Conservation (phyloP, 2,329 filamentous ascomycete genomes). For the Penicillium verrucosum region DNA sequence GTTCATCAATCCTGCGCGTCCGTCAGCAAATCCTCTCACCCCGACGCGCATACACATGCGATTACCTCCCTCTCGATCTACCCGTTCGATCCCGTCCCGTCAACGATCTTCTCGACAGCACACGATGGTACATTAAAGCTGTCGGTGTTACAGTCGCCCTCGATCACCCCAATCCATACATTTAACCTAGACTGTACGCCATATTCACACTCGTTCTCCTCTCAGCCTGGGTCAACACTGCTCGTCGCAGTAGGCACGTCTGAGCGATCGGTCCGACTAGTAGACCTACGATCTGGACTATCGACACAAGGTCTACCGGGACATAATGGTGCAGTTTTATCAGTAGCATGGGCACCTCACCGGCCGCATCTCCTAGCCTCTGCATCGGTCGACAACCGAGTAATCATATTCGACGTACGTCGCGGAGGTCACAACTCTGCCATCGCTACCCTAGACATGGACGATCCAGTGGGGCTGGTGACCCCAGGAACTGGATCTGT, state of each 20-base stretch:
- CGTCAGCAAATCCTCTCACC: constrained; percentile 36
- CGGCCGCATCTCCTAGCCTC: constrained; percentile 77
- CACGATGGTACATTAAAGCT: constrained; percentile 48
- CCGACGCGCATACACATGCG: constrained; percentile 44
- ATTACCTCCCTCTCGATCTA: constrained; percentile 49
- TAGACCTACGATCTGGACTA: constrained; percentile 80
- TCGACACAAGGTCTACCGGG: constrained; percentile 69
- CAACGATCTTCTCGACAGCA: constrained; percentile 46
- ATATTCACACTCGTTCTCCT: constrained; percentile 68
- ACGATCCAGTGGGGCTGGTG: constrained; percentile 71
- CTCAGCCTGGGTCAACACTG: constrained; percentile 62
- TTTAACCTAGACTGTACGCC: constrained; percentile 47
- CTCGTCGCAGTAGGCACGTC: constrained; percentile 87
- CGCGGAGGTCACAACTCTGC: constrained; percentile 65
- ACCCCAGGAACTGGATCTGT: constrained; percentile 33
- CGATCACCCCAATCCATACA: constrained; percentile 45
- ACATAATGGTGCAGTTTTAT: constrained; percentile 63
- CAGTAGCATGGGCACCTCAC: constrained; percentile 76
- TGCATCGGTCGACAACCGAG: constrained; percentile 77
- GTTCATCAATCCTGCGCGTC: constrained; percentile 52
- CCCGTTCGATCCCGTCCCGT: constrained; percentile 47
- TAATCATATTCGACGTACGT: constrained; percentile 83
- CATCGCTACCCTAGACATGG: constrained; percentile 75
- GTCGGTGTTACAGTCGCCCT: constrained; percentile 38
- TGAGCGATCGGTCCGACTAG: constrained; percentile 75